These are phyloP conservation scores for Alectoria sarmentosa DNA, from an alignment of 495 filamentous ascomycete genomes.

Conservation along the genomic window DNA sequence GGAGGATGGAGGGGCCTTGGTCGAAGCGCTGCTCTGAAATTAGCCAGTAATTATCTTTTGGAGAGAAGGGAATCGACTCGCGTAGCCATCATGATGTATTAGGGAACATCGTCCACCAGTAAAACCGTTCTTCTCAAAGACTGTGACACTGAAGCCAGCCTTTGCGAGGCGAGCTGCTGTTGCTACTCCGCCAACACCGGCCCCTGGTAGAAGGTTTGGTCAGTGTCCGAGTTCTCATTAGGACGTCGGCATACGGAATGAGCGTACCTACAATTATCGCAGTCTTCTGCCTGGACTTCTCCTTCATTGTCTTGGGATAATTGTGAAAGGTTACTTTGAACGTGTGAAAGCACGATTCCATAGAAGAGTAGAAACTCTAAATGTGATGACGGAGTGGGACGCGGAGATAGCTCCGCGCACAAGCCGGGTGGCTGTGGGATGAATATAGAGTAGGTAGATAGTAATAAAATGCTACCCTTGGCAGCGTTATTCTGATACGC, in stretches of 20 bases:
- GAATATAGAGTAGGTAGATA: too few species aligned
- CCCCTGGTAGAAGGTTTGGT: slow-evolving; percentile 37
- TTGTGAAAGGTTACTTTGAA: background rate
- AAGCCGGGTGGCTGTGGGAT: too few species aligned
- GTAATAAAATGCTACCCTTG: too few species aligned
- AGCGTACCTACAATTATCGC: slow-evolving; percentile 43
- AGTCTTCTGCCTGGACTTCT: slow-evolving; percentile 30
- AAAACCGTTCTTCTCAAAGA: slow-evolving; percentile 62
- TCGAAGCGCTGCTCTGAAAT: slow-evolving; percentile 57
- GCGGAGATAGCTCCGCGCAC: background rate
- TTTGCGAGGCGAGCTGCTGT: slow-evolving; percentile 61
- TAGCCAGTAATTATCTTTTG: slow-evolving; percentile 10
- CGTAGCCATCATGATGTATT: slow-evolving; percentile 46
- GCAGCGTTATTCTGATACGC: too few species aligned
- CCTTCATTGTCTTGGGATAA: slow-evolving; percentile 2
- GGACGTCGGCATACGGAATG: background rate
- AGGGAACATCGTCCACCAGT: slow-evolving; percentile 59
- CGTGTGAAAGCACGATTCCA: background rate
- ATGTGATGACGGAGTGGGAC: background rate
- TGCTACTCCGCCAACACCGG: slow-evolving; percentile 60
- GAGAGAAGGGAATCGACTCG: slow-evolving; percentile 21
- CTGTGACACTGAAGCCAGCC: slow-evolving; percentile 56
- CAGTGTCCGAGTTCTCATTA: background rate
- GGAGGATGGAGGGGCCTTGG: slow-evolving; percentile 61
- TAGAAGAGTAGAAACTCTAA: background rate